These are phyloP conservation scores for Didymella pomorum DNA, from an alignment of 2,329 filamentous ascomycete species.

Conservation along the genomic window DNA sequence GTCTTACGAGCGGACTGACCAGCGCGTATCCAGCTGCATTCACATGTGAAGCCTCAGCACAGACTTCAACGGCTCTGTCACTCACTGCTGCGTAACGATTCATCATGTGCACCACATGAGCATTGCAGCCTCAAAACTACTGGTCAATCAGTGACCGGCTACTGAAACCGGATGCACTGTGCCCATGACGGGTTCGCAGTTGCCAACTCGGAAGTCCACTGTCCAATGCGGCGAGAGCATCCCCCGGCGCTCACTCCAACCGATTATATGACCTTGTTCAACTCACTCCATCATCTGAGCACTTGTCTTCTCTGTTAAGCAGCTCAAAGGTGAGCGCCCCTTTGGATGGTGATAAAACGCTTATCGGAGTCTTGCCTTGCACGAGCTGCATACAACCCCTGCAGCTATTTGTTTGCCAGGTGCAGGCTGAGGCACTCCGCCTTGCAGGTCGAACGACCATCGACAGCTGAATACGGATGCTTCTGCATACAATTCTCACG, in stretches of 20 bases:
- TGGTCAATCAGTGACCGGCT: background rate
- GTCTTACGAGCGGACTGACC: background rate
- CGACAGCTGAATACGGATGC: slow-evolving; percentile 4
- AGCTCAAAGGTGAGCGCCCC: background rate
- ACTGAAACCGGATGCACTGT: background rate
- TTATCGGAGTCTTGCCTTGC: background rate
- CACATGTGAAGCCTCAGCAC: background rate
- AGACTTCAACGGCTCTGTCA: background rate
- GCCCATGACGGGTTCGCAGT: background rate
- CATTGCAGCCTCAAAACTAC: background rate
- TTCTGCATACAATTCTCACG: background rate
- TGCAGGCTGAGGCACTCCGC: background rate
- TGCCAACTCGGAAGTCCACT: background rate
- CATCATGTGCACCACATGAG: background rate
- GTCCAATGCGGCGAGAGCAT: background rate
- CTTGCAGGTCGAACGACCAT: slow-evolving; percentile 7
- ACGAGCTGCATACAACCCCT: slow-evolving; percentile 11
- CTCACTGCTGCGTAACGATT: background rate
- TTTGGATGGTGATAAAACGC: background rate
- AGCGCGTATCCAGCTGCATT: background rate
- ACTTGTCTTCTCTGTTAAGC: background rate
- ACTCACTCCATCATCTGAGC: background rate
- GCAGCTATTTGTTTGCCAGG: slow-evolving; percentile 14
- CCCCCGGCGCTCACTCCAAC: background rate
- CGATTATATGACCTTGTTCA: background rate